phyloP scores from a whole-genome alignment of 768 basidiomycete genomes.

The Symmetrospora coprosmae region DNA sequence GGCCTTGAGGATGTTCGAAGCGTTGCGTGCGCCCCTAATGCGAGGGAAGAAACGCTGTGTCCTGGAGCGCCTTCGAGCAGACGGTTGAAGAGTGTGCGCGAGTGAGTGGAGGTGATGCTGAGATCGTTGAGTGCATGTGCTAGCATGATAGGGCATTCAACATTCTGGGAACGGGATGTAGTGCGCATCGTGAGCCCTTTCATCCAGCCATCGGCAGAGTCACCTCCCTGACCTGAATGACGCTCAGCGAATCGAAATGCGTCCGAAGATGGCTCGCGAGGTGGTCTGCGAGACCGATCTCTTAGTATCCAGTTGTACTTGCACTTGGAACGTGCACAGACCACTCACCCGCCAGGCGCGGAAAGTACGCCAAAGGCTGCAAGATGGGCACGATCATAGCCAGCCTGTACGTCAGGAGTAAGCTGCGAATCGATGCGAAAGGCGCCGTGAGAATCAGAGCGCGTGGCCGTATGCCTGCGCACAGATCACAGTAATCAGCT shows the following conservation, averaged over 20 bases:
- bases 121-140: background rate
- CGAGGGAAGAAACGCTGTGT: too few species aligned
- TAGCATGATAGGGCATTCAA: background rate
- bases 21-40: too few species aligned
- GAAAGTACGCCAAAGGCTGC: background rate
- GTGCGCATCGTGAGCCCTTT: too few species aligned
- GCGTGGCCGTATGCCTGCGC: background rate
- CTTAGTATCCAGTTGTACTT: background rate
- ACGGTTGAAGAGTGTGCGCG: background rate
- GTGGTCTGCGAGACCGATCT: background rate
- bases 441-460: background rate
- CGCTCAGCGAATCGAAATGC: background rate
- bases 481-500: too few species aligned
- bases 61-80: too few species aligned
- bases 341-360: background rate
- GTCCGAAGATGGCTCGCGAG: background rate
- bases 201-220: too few species aligned
- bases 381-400: background rate
- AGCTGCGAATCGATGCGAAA: background rate
- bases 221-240: too few species aligned
- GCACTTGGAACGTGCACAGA: background rate
- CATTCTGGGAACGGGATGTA: too few species aligned
- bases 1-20: too few species aligned
- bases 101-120: background rate
- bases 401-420: background rate